Evolutionary conservation across 371 early-diverging fungal species (phyloP).

Genomic region (Zancudomyces culisetae): DNA sequence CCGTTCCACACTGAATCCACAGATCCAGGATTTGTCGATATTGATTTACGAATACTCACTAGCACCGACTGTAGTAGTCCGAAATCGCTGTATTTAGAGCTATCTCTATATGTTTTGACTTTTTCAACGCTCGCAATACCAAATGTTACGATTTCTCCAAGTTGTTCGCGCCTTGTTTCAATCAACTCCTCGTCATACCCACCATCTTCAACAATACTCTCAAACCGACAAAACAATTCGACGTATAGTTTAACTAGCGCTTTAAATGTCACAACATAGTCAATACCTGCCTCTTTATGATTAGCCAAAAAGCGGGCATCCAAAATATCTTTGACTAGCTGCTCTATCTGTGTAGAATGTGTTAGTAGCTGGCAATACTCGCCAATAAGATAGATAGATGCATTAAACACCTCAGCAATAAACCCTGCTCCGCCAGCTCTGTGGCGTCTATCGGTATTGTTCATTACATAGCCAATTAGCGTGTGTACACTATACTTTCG

Average conservation of each 20-base stretch:
- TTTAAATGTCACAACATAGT: neutral
- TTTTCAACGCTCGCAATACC: too few species aligned
- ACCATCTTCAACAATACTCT: constrained; percentile 3
- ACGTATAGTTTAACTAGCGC: neutral
- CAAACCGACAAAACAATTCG: neutral
- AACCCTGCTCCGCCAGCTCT: constrained; percentile 30
- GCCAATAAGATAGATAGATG: constrained; percentile 80
- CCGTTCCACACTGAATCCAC: too few species aligned
- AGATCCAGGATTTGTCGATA: too few species aligned
- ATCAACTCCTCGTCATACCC: neutral
- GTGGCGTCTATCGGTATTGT: constrained; percentile 3
- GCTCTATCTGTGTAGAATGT: constrained; percentile 37
- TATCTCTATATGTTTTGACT: neutral
- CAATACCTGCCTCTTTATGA: constrained; percentile 27
- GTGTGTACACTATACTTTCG: constrained; percentile 51
- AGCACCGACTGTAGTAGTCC: neutral
- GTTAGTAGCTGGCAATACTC: constrained; percentile 50
- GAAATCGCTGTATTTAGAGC: neutral
- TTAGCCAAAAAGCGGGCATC: constrained; percentile 43
- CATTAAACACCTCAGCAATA: constrained; percentile 54
- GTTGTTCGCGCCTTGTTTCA: neutral
- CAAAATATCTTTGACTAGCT: constrained; percentile 51
- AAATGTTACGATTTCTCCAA: neutral
- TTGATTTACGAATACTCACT: neutral
- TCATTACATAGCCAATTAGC: constrained; percentile 38